Evolutionary conservation across 768 basidiomycete genomes (phyloP).

Genomic region (Tricholoma furcatifolium): DNA sequence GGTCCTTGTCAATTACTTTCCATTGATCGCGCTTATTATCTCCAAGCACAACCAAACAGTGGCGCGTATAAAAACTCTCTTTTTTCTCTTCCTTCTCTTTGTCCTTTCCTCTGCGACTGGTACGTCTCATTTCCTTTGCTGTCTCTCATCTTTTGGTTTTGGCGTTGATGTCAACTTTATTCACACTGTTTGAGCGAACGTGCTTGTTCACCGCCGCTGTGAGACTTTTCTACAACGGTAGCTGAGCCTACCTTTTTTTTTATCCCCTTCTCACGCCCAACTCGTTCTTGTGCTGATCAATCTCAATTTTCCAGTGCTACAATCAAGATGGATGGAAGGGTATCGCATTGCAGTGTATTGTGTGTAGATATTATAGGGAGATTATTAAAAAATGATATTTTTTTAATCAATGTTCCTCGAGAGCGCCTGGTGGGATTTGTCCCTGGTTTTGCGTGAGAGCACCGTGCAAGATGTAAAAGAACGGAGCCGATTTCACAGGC

Average conservation of each 20-base stretch:
- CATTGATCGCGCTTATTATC: slow-evolving; percentile 8
- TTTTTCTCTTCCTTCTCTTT: neutral
- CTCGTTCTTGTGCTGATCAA: slow-evolving; percentile 5
- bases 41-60: slow-evolving; percentile 19
- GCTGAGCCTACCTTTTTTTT: slow-evolving; percentile 48
- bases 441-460: slow-evolving; percentile 89
- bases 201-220: slow-evolving; percentile 39
- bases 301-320: slow-evolving; percentile 9
- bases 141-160: slow-evolving; percentile 12
- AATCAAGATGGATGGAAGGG: neutral
- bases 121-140: slow-evolving; percentile 19
- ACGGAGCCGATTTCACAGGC: slow-evolving; percentile 74
- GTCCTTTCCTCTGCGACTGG: slow-evolving; percentile 8
- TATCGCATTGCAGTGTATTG: neutral
- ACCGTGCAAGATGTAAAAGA: slow-evolving; percentile 77
- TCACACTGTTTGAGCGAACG: slow-evolving; percentile 74
- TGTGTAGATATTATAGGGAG: neutral
- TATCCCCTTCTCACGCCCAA: neutral
- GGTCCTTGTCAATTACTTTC: neutral
- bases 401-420: slow-evolving; percentile 47
- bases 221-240: slow-evolving; percentile 82
- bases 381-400: neutral
- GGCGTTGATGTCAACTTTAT: slow-evolving; percentile 59
- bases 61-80: slow-evolving; percentile 13
- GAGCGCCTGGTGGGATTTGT: slow-evolving; percentile 80